Conservation (phyloP, 2,329 filamentous ascomycete genomes). For the Dactylellina drechsleri region DNA sequence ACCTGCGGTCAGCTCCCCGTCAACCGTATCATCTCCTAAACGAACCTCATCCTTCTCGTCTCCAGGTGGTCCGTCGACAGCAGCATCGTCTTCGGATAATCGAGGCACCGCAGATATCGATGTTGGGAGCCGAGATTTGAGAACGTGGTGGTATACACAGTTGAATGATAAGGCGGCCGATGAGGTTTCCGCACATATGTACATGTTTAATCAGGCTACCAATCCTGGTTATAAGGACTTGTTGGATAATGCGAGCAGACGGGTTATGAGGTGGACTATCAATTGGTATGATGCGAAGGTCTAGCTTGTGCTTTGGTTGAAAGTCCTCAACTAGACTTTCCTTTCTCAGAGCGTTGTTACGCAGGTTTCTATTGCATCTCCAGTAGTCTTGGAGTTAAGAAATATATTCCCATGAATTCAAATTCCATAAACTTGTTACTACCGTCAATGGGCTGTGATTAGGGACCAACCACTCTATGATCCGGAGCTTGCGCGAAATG, state of each 20-base stretch:
- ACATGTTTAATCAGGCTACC: slow-evolving; percentile 77
- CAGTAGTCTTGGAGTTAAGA: no score
- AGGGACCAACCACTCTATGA: no score
- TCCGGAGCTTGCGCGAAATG: no score
- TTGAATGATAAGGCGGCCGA: slow-evolving; percentile 82
- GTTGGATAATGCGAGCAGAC: slow-evolving; percentile 71
- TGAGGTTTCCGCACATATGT: slow-evolving; percentile 82
- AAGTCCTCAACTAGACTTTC: slow-evolving; percentile 25
- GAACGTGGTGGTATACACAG: slow-evolving; percentile 73
- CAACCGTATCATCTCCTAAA: slow-evolving; percentile 9
- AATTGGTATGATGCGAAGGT: slow-evolving; percentile 73
- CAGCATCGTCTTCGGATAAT: slow-evolving; percentile 23
- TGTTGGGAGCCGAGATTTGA: slow-evolving; percentile 59
- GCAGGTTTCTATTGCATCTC: no score
- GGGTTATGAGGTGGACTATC: slow-evolving; percentile 73
- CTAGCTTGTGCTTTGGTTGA: slow-evolving; percentile 26
- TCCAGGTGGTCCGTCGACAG: slow-evolving; percentile 3
- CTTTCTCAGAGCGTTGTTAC: no score
- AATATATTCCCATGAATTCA: no score
- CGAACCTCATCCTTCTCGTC: slow-evolving; percentile 9
- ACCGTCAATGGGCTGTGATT: no score
- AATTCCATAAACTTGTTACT: no score
- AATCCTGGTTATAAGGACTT: slow-evolving; percentile 79
- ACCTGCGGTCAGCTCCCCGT: slow-evolving; percentile 58
- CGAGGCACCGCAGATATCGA: slow-evolving; percentile 58